Percentiles rank a stretch among this genome's conserved stretches.
These are phyloP conservation scores for Eucalyptus caleyi DNA, from an alignment of 345 rosid species.

Conservation along the genomic window DNA sequence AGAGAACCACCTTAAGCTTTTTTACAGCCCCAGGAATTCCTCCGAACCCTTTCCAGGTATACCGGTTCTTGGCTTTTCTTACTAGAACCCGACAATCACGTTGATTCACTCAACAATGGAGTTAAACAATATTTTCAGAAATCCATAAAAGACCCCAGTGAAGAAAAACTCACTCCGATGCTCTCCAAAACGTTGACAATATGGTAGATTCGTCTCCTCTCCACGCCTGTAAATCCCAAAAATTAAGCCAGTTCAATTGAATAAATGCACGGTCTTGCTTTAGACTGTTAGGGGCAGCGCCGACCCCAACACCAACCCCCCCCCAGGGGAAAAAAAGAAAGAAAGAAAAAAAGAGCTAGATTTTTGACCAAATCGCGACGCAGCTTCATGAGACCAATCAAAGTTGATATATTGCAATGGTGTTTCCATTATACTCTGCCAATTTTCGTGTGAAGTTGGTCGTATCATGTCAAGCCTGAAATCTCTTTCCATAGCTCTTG, in stretches of 20 bases:
- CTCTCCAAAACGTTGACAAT: constrained; percentile 82
- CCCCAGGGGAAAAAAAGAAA: too few relatives aligned
- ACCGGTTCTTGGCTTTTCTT: constrained; percentile 25
- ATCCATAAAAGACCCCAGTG: neutral
- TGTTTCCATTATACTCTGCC: too few relatives aligned
- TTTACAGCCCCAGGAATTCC: constrained; percentile 13
- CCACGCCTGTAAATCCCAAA: constrained; percentile 37
- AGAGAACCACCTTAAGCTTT: constrained; percentile 17
- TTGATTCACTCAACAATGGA: neutral
- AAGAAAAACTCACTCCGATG: constrained; percentile 51
- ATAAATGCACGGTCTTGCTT: neutral
- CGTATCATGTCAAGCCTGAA: too few relatives aligned
- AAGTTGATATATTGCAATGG: too few relatives aligned
- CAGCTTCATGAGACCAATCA: too few relatives aligned
- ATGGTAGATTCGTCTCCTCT: constrained; percentile 79
- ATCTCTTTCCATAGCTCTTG: too few relatives aligned
- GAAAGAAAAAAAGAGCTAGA: too few relatives aligned
- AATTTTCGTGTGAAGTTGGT: too few relatives aligned
- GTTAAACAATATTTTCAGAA: neutral
- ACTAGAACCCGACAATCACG: constrained; percentile 37
- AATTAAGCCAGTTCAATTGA: neutral
- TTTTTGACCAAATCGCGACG: too few relatives aligned
- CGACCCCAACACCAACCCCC: too few relatives aligned
- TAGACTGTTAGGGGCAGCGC: neutral
- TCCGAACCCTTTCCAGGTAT: constrained; percentile 17